A percentile compares a stretch with the other conserved stretches of the same genome.
phyloP scores from a whole-genome alignment of 352 stramenopile genomes.

The Thalassiosira hispida region DNA sequence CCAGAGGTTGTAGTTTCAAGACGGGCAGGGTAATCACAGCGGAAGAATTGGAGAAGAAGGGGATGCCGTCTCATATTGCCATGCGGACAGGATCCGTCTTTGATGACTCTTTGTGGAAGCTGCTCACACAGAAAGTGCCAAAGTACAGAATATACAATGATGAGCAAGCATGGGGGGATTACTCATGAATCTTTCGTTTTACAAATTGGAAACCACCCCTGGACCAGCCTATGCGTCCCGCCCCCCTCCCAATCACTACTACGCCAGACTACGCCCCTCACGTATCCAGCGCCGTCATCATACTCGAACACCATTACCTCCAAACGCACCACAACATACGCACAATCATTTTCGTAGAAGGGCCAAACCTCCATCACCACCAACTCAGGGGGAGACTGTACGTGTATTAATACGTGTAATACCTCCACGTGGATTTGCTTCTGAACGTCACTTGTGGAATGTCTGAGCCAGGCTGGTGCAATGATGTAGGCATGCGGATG shows the following conservation, averaged over 20 bases:
- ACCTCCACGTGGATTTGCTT: slow-evolving; percentile 29
- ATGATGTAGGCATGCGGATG: not conserved
- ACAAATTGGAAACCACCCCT: no score
- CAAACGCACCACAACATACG: not conserved
- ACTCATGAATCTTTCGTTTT: not conserved
- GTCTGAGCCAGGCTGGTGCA: slow-evolving; percentile 23
- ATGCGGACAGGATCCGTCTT: not conserved
- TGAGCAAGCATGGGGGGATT: not conserved
- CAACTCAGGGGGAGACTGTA: not conserved
- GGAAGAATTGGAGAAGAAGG: not conserved
- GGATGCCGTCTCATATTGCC: not conserved
- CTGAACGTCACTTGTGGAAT: slow-evolving; percentile 31
- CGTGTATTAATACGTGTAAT: slow-evolving; percentile 44
- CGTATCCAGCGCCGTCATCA: slow-evolving; percentile 1
- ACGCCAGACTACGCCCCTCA: not conserved
- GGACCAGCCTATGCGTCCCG: not conserved
- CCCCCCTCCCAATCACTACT: not conserved
- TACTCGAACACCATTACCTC: not conserved
- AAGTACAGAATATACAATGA: not conserved
- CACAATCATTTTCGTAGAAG: not conserved
- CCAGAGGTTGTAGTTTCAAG: no score
- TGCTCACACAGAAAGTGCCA: not conserved
- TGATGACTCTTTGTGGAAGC: not conserved
- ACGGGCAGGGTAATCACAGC: no score
- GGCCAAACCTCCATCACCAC: not conserved